Evolutionary conservation across 2,329 filamentous ascomycete genomes (phyloP).

Genomic region (Exophiala bonariae): DNA sequence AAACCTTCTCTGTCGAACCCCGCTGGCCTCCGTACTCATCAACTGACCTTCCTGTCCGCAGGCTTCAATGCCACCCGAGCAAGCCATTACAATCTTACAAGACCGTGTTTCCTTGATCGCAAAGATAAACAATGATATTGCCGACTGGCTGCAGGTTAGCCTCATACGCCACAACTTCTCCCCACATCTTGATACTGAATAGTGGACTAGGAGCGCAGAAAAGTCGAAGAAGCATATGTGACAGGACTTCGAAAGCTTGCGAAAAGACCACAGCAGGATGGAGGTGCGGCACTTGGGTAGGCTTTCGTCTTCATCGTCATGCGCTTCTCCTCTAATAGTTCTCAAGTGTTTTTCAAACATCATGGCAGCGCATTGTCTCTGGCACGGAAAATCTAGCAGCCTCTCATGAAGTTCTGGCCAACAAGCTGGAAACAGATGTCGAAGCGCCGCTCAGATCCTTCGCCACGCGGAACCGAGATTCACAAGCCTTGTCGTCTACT

Average conservation of each 20-base stretch:
- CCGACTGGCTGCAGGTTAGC: slow-evolving; percentile 91
- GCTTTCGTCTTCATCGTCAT: neutral
- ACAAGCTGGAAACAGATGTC: slow-evolving; percentile 83
- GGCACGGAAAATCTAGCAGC: slow-evolving; percentile 78
- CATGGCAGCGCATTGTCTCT: slow-evolving; percentile 84
- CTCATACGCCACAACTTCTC: slow-evolving; percentile 7
- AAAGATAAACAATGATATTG: slow-evolving; percentile 84
- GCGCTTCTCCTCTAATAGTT: slow-evolving; percentile 1
- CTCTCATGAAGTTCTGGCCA: slow-evolving; percentile 77
- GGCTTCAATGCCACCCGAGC: slow-evolving; percentile 76
- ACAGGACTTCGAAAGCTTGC: slow-evolving; percentile 78
- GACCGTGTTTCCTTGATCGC: slow-evolving; percentile 86
- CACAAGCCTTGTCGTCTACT: slow-evolving; percentile 77
- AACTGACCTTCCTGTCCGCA: slow-evolving; percentile 39
- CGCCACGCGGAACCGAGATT: slow-evolving; percentile 67
- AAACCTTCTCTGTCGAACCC: slow-evolving; percentile 43
- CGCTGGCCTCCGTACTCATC: slow-evolving; percentile 16
- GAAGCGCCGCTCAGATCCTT: slow-evolving; percentile 81
- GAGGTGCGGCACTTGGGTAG: slow-evolving; percentile 82
- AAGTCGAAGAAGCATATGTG: slow-evolving; percentile 87
- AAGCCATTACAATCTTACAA: slow-evolving; percentile 78
- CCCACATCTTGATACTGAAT: slow-evolving; percentile 3
- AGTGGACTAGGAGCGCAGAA: slow-evolving; percentile 76
- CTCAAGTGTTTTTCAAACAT: slow-evolving; percentile 77
- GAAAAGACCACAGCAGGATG: slow-evolving; percentile 71